Percentiles rank a stretch among this genome's conserved stretches.
Evolutionary conservation across 2,329 filamentous ascomycete species (phyloP).

Genomic region (Tolypocladium pustulatum): DNA sequence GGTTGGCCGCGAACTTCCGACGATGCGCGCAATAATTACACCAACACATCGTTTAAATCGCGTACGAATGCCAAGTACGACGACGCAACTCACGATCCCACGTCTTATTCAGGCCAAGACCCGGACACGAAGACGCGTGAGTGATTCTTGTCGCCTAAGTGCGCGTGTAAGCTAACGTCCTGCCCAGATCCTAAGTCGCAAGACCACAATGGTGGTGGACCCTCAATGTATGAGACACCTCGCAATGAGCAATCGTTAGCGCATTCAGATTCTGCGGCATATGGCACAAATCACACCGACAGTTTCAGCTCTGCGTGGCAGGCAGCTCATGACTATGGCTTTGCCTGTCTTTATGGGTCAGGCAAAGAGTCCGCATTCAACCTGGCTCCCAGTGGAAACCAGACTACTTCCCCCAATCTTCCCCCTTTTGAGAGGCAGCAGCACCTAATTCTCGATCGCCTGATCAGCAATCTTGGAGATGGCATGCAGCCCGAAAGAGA

Average conservation of each 20-base stretch:
- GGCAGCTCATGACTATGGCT: background rate
- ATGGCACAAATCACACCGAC: slow-evolving; percentile 2
- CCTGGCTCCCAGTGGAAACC: slow-evolving; percentile 21
- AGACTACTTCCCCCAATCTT: slow-evolving; percentile 12
- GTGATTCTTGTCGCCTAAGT: background rate
- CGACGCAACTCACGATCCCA: background rate
- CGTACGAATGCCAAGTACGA: background rate
- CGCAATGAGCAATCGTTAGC: slow-evolving; percentile 5
- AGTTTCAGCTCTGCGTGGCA: background rate
- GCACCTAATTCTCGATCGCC: slow-evolving; percentile 21
- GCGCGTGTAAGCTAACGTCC: background rate
- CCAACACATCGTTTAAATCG: background rate
- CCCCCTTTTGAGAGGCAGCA: slow-evolving; percentile 31
- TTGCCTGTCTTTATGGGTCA: background rate
- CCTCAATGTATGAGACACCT: slow-evolving; percentile 37
- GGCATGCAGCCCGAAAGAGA: slow-evolving; percentile 7
- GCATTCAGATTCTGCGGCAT: slow-evolving; percentile 7
- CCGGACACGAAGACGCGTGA: background rate
- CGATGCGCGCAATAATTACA: background rate
- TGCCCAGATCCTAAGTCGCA: background rate
- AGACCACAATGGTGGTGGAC: slow-evolving; percentile 13
- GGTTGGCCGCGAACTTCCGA: background rate
- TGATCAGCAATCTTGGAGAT: slow-evolving; percentile 22
- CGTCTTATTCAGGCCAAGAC: background rate
- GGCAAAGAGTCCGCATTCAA: slow-evolving; percentile 4